A percentile compares a stretch with the other conserved stretches of the same genome.
These are phyloP conservation scores for Cucurbita maxima DNA, from an alignment of 306 rosid genomes.

Conservation along the genomic window DNA sequence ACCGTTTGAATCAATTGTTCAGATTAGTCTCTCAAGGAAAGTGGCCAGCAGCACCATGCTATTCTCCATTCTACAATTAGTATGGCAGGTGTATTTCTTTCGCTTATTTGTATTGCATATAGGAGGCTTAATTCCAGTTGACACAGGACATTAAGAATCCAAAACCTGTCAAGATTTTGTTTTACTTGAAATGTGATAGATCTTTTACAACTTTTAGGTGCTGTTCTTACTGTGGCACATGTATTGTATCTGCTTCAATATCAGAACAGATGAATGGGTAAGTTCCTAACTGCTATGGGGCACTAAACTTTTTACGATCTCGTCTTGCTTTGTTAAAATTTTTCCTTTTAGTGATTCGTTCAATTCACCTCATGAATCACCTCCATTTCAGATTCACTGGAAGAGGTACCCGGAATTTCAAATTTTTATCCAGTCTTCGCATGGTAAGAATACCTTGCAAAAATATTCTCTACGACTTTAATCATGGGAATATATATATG, in stretches of 20 bases:
- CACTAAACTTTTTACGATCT: background rate
- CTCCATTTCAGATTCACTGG: conserved; percentile 26
- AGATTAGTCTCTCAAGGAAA: conserved; percentile 18
- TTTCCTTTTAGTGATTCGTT: background rate
- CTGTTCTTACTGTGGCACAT: conserved; percentile 29
- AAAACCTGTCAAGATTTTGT: background rate
- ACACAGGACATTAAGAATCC: background rate
- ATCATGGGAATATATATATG: background rate
- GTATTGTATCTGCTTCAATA: conserved; percentile 27
- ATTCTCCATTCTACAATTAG: conserved; percentile 26
- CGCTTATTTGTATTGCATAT: background rate
- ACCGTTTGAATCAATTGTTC: background rate
- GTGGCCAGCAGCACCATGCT: conserved; percentile 24
- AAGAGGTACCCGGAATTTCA: conserved; percentile 38
- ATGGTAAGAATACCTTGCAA: conserved; percentile 15
- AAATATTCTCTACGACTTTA: background rate
- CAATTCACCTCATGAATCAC: background rate
- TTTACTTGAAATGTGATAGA: background rate
- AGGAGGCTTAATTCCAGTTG: background rate
- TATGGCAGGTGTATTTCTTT: conserved; percentile 26
- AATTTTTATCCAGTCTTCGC: conserved; percentile 8
- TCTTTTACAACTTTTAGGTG: conserved; percentile 5
- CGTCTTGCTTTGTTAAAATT: background rate
- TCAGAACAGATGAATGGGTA: conserved; percentile 51
- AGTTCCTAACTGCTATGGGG: conserved; percentile 1